A percentile compares a stretch with the other conserved stretches of the same genome.
These are phyloP conservation scores for Curvularia lunata DNA, from an alignment of 2,329 filamentous ascomycete species.

Conservation along the genomic window DNA sequence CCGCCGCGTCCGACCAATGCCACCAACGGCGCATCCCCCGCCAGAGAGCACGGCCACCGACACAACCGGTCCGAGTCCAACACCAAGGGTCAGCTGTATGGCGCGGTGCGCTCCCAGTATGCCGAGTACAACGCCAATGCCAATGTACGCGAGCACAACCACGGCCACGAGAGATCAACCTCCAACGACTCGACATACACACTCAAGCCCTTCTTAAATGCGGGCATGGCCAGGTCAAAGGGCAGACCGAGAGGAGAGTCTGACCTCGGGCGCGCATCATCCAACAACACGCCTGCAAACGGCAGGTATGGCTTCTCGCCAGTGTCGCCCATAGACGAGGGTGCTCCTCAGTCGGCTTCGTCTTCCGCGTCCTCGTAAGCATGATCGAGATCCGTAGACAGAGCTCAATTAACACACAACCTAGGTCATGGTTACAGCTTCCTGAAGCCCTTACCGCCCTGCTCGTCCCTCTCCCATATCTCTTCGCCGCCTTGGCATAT, in stretches of 20 bases:
- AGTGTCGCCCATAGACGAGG: conserved; percentile 47
- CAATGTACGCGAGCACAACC: conserved; percentile 33
- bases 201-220: conserved; percentile 38
- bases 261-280: conserved; percentile 51
- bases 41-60: conserved; percentile 36
- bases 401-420: conserved; percentile 7
- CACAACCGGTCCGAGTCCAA: conserved; percentile 45
- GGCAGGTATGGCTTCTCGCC: conserved; percentile 43
- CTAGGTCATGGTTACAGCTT: conserved; percentile 47
- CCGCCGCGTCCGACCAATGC: conserved; percentile 29
- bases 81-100: conserved; percentile 44
- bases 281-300: conserved; percentile 26
- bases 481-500: conserved; percentile 56
- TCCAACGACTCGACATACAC: conserved; percentile 41
- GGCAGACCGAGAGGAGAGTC: conserved; percentile 54
- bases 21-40: conserved; percentile 30
- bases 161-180: conserved; percentile 29
- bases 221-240: conserved; percentile 30
- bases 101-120: conserved; percentile 39
- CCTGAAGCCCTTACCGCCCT: conserved; percentile 59
- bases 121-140: conserved; percentile 28
- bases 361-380: conserved; percentile 30
- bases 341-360: conserved; percentile 21
- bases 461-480: conserved; percentile 57
- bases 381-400: neutral